phyloP scores from a whole-genome alignment of 495 filamentous ascomycete species.

The Penicillium maclennaniae region DNA sequence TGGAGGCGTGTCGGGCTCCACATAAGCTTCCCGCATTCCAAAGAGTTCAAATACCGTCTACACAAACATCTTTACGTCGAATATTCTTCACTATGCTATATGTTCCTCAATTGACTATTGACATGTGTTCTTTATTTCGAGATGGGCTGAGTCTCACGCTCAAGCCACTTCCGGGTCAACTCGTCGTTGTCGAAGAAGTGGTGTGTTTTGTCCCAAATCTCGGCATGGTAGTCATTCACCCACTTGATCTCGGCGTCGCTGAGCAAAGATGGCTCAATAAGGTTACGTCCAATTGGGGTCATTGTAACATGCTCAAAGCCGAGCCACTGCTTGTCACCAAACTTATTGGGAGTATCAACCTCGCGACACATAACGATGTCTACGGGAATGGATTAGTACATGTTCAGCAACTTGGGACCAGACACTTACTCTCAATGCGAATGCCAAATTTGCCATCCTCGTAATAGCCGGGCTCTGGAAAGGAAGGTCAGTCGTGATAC shows the following conservation, averaged over 20 bases:
- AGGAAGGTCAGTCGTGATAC: constrained; percentile 14
- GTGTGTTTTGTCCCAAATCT: constrained; percentile 79
- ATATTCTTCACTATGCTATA: not conserved
- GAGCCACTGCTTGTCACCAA: constrained; percentile 89
- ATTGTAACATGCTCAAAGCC: constrained; percentile 98
- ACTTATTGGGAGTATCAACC: constrained; percentile 76
- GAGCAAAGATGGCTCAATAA: constrained; percentile 74
- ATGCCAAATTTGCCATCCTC: constrained; percentile 98
- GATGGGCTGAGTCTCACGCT: constrained; percentile 70
- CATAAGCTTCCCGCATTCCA: constrained; percentile 28
- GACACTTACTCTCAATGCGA: constrained; percentile 78
- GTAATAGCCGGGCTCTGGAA: constrained; percentile 90
- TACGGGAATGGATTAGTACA: constrained; percentile 23
- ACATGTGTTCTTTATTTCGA: constrained; percentile 26
- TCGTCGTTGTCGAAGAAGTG: constrained; percentile 72
- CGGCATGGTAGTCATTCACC: constrained; percentile 80
- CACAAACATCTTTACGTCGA: not conserved
- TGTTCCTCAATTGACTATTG: not conserved
- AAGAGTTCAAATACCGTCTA: not conserved
- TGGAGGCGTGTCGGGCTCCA: constrained; percentile 20
- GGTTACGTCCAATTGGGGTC: constrained; percentile 86
- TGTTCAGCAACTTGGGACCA: not conserved
- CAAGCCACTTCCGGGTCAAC: constrained; percentile 71
- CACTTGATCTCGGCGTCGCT: constrained; percentile 76
- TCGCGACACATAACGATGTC: constrained; percentile 85